Percentiles rank a stretch among this genome's conserved stretches.
Conservation (phyloP, 192 early-diverging fungal species). For the Coemansia sp. region DNA sequence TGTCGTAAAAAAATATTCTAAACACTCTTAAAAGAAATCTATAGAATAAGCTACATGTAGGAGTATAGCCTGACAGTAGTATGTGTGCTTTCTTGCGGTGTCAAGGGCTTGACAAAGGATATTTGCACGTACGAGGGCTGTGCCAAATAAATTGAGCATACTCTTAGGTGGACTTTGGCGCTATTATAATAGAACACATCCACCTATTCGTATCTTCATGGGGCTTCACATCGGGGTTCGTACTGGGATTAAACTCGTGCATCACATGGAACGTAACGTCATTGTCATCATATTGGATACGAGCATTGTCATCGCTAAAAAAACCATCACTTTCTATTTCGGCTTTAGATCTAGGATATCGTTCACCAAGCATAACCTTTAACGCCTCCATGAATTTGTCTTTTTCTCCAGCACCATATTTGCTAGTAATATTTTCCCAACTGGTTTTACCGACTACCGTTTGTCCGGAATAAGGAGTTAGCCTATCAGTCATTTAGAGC, state of each 20-base stretch:
- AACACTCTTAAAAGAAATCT: not conserved
- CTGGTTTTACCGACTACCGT: not conserved
- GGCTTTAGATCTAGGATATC: not conserved
- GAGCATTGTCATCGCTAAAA: not conserved
- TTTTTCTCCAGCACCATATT: not conserved
- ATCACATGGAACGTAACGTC: not conserved
- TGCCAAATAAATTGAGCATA: not conserved
- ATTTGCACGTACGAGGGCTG: not conserved
- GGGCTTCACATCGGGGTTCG: not conserved
- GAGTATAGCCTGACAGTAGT: not conserved
- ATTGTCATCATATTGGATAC: not conserved
- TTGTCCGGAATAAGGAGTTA: not conserved
- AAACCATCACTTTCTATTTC: not conserved
- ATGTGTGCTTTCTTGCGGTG: not conserved
- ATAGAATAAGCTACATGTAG: not conserved
- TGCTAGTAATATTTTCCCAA: not conserved
- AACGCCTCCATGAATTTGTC: not conserved
- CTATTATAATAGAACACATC: not conserved
- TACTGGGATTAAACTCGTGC: too few relatives aligned
- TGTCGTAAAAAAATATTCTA: not conserved
- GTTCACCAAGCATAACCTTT: not conserved
- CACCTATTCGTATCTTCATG: not conserved
- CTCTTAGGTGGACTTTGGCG: not conserved
- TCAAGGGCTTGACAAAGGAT: not conserved
- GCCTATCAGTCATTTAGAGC: not conserved